These are phyloP conservation scores for Francoa sonchifolia DNA, from an alignment of 441 rosid species.

Conservation along the genomic window DNA sequence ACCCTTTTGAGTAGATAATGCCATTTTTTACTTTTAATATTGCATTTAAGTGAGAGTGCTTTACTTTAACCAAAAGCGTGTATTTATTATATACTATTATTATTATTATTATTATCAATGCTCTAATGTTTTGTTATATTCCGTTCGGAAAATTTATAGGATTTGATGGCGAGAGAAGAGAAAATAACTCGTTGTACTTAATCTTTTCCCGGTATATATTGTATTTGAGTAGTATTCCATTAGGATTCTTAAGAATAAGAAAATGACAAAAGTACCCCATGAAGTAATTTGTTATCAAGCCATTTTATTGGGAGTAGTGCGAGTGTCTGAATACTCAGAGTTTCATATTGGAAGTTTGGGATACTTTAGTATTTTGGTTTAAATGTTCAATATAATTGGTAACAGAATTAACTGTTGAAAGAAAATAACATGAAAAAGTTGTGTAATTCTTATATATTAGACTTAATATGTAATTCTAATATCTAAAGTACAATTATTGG, in stretches of 20 bases:
- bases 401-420: too few relatives aligned
- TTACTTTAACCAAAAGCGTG: constrained; percentile 43
- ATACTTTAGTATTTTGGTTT: too few relatives aligned
- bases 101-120: constrained; percentile 6
- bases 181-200: constrained; percentile 19
- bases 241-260: too few relatives aligned
- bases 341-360: too few relatives aligned
- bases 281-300: too few relatives aligned
- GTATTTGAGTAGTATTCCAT: background rate
- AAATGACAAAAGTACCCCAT: too few relatives aligned
- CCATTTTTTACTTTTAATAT: constrained; percentile 56
- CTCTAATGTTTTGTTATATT: constrained; percentile 21
- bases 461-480: too few relatives aligned
- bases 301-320: too few relatives aligned
- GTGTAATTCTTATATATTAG: too few relatives aligned
- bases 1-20: constrained; percentile 78
- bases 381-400: too few relatives aligned
- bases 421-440: too few relatives aligned
- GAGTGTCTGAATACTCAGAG: too few relatives aligned
- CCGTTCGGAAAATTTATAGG: constrained; percentile 27
- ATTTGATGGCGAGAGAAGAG: constrained; percentile 39
- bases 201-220: constrained; percentile 7
- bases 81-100: constrained; percentile 3
- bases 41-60: constrained; percentile 34
- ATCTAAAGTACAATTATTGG: constrained; percentile 18